Evolutionary conservation across 768 basidiomycete genomes (phyloP), one percentile per base, ranked within the genome.

Genomic region (Hypholoma sublateritium): DNA sequence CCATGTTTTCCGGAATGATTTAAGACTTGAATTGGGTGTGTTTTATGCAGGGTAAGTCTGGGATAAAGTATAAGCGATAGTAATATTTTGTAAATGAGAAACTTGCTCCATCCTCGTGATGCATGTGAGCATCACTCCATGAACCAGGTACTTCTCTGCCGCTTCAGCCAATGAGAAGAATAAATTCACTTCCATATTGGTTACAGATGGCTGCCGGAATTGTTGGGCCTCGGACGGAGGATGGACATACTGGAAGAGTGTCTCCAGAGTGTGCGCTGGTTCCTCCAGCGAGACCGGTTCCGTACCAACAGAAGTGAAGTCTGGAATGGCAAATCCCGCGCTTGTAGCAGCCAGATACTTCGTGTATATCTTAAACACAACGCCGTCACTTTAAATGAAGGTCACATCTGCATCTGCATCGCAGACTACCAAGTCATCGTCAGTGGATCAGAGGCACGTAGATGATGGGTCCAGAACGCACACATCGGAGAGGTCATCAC

Each of bases 101-200:
- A 45, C 51, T 22, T 24, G 42, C 51, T 53, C 16, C 64, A 72
- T 67, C 3, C 59, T 62, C 1, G 63, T 51, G 3, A 58, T 21
- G 46, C 69, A 69, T 9, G 66, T 45, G 22, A 58, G 56, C 61
- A 68, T 67, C 1, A 65, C 63, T 16, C 58, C 53, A 37, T 59
- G 69, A 0, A 72, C 64, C 37, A 64, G 58, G 43, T 72, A 72
- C 53, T 72, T 69, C 45, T 70, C 70, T 35, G 65, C 68, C 1
- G 70, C 68, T 47, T 67, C 68, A 2, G 68, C 67, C 4, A 72
- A 47, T 13, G 58, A n/a, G 4, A 48, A 56, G 16, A 72, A 54
- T 0, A 50, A 32, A 1, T 32, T 32, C 19, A 64, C 59, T 1
- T 54, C 51, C n/a, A 63, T 56, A 2, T 54, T n/a, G 7, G 59